Evolutionary conservation across 768 basidiomycete genomes (phyloP).

Genomic region (Sporobolomyces phaffii): DNA sequence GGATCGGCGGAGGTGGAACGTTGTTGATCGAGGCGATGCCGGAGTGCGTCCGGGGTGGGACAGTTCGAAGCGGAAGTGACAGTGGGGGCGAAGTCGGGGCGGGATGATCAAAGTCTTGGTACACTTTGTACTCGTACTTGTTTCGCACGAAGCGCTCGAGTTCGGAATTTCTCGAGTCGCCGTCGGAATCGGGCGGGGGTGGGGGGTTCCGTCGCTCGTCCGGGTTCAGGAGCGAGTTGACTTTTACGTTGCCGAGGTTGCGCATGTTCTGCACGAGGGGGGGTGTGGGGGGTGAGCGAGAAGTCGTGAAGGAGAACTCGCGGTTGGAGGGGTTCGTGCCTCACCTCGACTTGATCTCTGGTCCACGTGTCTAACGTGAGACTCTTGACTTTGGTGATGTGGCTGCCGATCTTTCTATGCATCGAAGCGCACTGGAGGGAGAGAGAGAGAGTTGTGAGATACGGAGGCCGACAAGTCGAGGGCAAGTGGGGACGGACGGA

Average conservation of each 20-base stretch:
- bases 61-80: neutral
- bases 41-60: neutral
- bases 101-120: conserved; percentile 43
- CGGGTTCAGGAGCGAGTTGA: conserved; percentile 74
- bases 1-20: neutral
- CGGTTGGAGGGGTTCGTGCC: too few relatives aligned
- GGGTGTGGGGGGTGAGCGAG: too few relatives aligned
- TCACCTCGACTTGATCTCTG: conserved; percentile 79
- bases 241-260: conserved; percentile 69
- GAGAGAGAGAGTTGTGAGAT: too few relatives aligned
- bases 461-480: too few relatives aligned
- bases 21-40: neutral
- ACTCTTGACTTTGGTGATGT: conserved; percentile 93
- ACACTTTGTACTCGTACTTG: conserved; percentile 64
- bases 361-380: conserved; percentile 80
- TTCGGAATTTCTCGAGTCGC: conserved; percentile 78
- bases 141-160: conserved; percentile 84
- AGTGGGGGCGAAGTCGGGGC: conserved; percentile 42
- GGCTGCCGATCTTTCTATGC: conserved; percentile 90
- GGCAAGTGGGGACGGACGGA: too few relatives aligned
- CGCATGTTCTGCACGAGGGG: conserved; percentile 60
- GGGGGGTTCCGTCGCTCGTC: conserved; percentile 69
- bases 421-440: conserved; percentile 65
- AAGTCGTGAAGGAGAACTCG: neutral
- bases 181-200: conserved; percentile 65